phyloP scores from a whole-genome alignment of 352 stramenopile genomes.

The Pythium oligandrum region DNA sequence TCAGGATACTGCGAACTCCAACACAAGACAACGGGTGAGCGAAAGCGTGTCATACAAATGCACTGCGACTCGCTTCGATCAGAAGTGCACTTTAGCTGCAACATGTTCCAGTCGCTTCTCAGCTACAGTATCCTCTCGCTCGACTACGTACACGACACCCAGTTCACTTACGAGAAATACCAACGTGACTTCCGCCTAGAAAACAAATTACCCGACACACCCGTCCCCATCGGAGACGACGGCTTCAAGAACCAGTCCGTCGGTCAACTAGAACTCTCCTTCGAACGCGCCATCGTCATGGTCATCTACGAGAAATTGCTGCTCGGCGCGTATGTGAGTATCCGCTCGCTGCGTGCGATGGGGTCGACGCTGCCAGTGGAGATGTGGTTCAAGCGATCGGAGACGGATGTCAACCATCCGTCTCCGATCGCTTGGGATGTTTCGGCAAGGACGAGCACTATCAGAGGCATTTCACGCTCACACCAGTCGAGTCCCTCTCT shows the following conservation, averaged over 20 bases:
- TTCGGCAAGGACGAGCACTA: slow-evolving; percentile 64
- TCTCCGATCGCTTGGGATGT: neutral
- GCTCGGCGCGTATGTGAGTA: slow-evolving; percentile 40
- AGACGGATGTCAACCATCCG: slow-evolving; percentile 37
- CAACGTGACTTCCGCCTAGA: neutral
- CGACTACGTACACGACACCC: slow-evolving; percentile 1
- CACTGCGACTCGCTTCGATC: slow-evolving; percentile 5
- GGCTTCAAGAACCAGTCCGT: neutral
- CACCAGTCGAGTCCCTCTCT: slow-evolving; percentile 24
- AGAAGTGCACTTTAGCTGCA: neutral
- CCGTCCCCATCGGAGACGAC: neutral
- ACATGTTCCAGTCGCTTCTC: neutral
- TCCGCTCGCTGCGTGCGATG: slow-evolving; percentile 32
- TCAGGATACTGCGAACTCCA: slow-evolving; percentile 28
- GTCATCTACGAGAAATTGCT: slow-evolving; percentile 23
- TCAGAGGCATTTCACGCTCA: slow-evolving; percentile 40
- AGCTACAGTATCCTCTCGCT: slow-evolving; percentile 1
- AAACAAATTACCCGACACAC: too few species aligned
- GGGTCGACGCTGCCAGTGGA: slow-evolving; percentile 57
- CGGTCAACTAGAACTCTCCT: too few species aligned
- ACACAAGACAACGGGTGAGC: slow-evolving; percentile 18
- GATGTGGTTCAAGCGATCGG: slow-evolving; percentile 55
- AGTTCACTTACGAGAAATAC: slow-evolving; percentile 3
- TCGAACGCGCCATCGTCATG: slow-evolving; percentile 32
- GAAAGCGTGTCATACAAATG: slow-evolving; percentile 25